Conservation (phyloP, 495 filamentous ascomycete species). For the Cercophora sp. region DNA sequence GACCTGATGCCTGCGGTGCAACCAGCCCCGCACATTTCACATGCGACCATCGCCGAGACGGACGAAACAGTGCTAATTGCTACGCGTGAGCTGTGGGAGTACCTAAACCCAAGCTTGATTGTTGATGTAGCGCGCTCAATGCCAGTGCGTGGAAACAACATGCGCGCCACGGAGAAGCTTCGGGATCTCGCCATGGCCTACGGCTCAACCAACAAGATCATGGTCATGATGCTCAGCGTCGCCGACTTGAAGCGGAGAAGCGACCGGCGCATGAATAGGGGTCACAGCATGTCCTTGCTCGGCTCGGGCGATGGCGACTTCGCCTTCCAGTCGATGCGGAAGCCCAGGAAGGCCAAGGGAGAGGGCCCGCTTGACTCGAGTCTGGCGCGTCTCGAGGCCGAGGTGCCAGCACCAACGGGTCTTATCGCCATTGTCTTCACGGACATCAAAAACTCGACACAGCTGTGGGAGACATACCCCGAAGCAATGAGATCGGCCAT, state of each 20-base stretch:
- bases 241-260: slow-evolving; percentile 77
- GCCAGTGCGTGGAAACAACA: slow-evolving; percentile 81
- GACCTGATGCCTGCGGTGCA: slow-evolving; percentile 90
- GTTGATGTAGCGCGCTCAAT: slow-evolving; percentile 85
- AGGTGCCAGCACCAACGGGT: slow-evolving; percentile 84
- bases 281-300: slow-evolving; percentile 75
- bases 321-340: slow-evolving; percentile 55
- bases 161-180: slow-evolving; percentile 94
- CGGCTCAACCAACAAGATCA: slow-evolving; percentile 87
- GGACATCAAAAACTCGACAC: slow-evolving; percentile 97
- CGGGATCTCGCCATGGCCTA: slow-evolving; percentile 94
- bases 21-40: slow-evolving; percentile 79
- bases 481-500: slow-evolving; percentile 93
- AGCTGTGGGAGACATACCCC: slow-evolving; percentile 94
- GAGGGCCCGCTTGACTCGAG: slow-evolving; percentile 74
- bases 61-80: slow-evolving; percentile 93
- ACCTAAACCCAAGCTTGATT: slow-evolving; percentile 77
- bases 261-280: slow-evolving; percentile 63
- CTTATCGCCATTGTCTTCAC: slow-evolving; percentile 94
- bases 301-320: slow-evolving; percentile 65
- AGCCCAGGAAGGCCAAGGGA: slow-evolving; percentile 57
- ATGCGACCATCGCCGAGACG: slow-evolving; percentile 75
- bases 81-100: slow-evolving; percentile 92
- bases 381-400: slow-evolving; percentile 75
- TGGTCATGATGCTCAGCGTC: slow-evolving; percentile 97